Base-by-base conservation (phyloP, 2,329 filamentous ascomycete genomes). In the Aspergillus aculeatus region DNA sequence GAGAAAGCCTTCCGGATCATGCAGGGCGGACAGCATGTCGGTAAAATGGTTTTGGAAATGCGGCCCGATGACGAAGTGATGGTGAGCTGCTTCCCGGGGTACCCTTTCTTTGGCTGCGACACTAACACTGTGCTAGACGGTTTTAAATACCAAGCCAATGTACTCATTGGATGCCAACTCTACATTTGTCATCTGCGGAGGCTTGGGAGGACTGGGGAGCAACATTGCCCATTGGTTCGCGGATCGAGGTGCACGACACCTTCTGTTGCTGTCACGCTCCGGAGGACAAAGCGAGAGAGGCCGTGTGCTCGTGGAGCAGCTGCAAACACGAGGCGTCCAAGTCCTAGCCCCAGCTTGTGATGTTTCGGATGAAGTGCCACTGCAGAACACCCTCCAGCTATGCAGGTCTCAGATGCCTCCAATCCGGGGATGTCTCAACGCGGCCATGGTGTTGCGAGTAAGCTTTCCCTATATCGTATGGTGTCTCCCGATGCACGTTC, bases 351-450 rank as follows among this genome's bases (percentile, higher is more conserved):
- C 57, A 12, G 52, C 61, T 2, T 75, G 76, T 41, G 70, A 71
- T 61, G 69, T 78, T 3, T 59, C 63, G 4, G 57, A 63, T 41
- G 57, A 56, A 3, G 64, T 61, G 14, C 68, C 76, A 1, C 66
- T 77, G 1, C 19, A 61, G 1, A 57, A 68, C 0, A 29, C 26
- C 26, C 26, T 29, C 26, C 26, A 29, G 51, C 50, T 19, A 47
- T 60, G 29, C 16, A 26, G 1, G 50, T 53, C 14, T 9, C 26
- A 57, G 10, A 63, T 71, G 63, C 69, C 69, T 0, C 68, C 67
- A 0, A 64, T 73, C 35, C 64, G 61, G 26, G 72, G 72, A 4
- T 67, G 64, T 24, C 69, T 74, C 5, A 68, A 73, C 48, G 64
- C 56, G 2, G 53, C 71, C 0, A 71, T 73, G 69, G 68, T 73